Conservation (phyloP, 108 stramenopile species). For the Ochromonas danica region DNA sequence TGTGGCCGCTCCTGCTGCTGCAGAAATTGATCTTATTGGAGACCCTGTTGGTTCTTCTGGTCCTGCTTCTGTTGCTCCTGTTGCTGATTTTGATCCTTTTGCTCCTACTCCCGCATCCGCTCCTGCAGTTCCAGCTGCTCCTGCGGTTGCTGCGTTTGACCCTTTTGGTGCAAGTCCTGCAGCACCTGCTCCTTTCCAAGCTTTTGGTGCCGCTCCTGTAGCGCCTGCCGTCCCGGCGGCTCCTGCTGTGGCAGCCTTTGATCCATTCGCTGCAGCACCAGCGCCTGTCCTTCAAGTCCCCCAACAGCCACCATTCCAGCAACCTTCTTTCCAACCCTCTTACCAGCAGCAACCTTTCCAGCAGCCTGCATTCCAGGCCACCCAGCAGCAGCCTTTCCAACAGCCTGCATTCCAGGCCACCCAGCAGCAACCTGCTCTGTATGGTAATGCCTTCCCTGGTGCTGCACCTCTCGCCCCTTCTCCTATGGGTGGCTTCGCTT, state of each 20-base stretch:
- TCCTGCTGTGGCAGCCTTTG: conserved; percentile 23
- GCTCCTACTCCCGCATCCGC: background rate
- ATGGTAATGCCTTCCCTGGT: too few relatives aligned
- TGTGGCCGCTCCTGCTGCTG: conserved; percentile 3
- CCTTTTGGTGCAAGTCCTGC: background rate
- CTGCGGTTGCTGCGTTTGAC: conserved; percentile 28
- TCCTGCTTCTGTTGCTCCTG: background rate
- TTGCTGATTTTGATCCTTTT: conserved; percentile 9
- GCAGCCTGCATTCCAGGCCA: background rate
- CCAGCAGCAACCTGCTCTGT: too few relatives aligned
- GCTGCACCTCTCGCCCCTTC: too few relatives aligned
- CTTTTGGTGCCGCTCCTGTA: background rate
- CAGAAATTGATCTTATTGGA: background rate
- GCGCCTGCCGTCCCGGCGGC: conserved; percentile 16
- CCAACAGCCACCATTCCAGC: background rate
- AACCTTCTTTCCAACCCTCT: too few relatives aligned
- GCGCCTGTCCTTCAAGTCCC: background rate
- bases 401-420: too few relatives aligned
- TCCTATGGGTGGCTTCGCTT: too few relatives aligned
- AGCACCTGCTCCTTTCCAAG: background rate
- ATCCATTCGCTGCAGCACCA: conserved; percentile 24
- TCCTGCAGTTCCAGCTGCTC: conserved; percentile 25
- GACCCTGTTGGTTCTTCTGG: background rate
- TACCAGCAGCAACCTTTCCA: background rate
- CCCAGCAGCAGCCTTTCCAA: too few relatives aligned